phyloP scores from a whole-genome alignment of 352 stramenopile species.

The Pythium insidiosum region DNA sequence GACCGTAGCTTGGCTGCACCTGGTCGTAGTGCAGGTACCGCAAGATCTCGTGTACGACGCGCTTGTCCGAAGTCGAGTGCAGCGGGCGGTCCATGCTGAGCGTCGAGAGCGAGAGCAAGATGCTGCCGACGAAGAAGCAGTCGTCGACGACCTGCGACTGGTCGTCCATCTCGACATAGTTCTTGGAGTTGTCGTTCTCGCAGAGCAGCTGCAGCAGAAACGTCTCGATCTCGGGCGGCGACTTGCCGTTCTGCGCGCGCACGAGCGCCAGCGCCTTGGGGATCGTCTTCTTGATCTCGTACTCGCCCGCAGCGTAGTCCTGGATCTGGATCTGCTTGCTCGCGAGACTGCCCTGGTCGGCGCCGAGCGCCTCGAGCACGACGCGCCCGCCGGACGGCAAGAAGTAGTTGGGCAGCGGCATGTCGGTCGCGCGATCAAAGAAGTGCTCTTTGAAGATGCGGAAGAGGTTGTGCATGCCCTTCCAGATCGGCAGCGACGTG shows the following conservation, averaged over 20 bases:
- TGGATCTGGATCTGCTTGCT: slow-evolving; percentile 84
- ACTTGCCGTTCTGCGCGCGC: slow-evolving; percentile 69
- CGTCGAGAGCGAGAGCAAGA: slow-evolving; percentile 65
- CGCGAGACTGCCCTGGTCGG: slow-evolving; percentile 70
- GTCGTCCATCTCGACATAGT: slow-evolving; percentile 85
- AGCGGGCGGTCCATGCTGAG: slow-evolving; percentile 51
- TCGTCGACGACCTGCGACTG: slow-evolving; percentile 78
- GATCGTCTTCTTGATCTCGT: slow-evolving; percentile 86
- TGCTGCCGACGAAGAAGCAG: slow-evolving; percentile 79
- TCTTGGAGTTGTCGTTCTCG: slow-evolving; percentile 87
- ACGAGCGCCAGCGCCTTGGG: slow-evolving; percentile 71
- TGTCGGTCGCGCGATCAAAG: slow-evolving; percentile 70
- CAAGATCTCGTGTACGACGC: slow-evolving; percentile 64
- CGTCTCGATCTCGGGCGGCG: slow-evolving; percentile 64
- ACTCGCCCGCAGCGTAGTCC: slow-evolving; percentile 78
- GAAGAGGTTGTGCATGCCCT: slow-evolving; percentile 80
- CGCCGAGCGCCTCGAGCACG: slow-evolving; percentile 67
- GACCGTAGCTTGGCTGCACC: slow-evolving; percentile 74
- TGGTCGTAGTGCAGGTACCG: slow-evolving; percentile 81
- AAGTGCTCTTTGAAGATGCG: slow-evolving; percentile 89
- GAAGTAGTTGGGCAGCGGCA: slow-evolving; percentile 86
- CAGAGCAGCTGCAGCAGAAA: slow-evolving; percentile 73
- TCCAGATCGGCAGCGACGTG: slow-evolving; percentile 76
- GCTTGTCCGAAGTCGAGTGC: slow-evolving; percentile 32
- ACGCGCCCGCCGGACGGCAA: slow-evolving; percentile 78